Percentiles rank a stretch among this genome's conserved stretches.
phyloP scores from a whole-genome alignment of 2,329 filamentous ascomycete species.

The Cadophora sp. region DNA sequence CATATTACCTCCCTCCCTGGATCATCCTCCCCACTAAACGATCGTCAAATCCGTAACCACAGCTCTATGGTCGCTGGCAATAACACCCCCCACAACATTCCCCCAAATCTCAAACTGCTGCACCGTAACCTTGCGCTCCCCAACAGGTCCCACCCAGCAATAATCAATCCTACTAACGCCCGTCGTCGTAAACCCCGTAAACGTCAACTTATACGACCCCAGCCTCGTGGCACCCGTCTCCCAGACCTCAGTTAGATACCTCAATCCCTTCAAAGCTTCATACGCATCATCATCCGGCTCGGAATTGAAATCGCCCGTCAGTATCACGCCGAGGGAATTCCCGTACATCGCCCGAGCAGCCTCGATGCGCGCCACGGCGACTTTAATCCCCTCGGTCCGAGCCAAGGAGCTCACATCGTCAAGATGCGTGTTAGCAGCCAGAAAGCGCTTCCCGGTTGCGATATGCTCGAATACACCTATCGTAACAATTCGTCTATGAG shows the following conservation, averaged over 20 bases:
- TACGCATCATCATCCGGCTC: conserved; percentile 16
- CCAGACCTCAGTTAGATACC: conserved; percentile 15
- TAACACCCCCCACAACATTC: conserved; percentile 9
- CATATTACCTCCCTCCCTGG: no score
- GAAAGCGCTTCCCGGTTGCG: conserved; percentile 16
- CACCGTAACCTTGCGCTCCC: background rate
- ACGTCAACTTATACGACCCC: conserved; percentile 13
- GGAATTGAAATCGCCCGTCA: conserved; percentile 15
- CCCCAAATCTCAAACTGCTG: conserved; percentile 17
- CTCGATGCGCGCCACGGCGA: conserved; percentile 10
- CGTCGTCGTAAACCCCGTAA: conserved; percentile 15
- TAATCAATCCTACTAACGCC: conserved; percentile 14
- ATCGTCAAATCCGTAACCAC: conserved; percentile 9
- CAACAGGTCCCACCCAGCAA: conserved; percentile 10
- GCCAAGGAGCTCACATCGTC: background rate
- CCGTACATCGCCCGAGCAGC: background rate
- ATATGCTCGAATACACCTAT: conserved; percentile 17
- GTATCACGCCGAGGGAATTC: background rate
- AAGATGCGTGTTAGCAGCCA: conserved; percentile 10
- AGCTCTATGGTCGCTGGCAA: conserved; percentile 17
- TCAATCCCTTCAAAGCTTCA: background rate
- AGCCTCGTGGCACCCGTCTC: conserved; percentile 7
- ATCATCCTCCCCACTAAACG: no score
- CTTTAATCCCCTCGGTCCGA: conserved; percentile 13
- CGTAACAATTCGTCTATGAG: conserved; percentile 3